Percentiles rank a stretch among this genome's conserved stretches.
Conservation (phyloP, 2,329 filamentous ascomycete genomes). For the Camillea tinctor region DNA sequence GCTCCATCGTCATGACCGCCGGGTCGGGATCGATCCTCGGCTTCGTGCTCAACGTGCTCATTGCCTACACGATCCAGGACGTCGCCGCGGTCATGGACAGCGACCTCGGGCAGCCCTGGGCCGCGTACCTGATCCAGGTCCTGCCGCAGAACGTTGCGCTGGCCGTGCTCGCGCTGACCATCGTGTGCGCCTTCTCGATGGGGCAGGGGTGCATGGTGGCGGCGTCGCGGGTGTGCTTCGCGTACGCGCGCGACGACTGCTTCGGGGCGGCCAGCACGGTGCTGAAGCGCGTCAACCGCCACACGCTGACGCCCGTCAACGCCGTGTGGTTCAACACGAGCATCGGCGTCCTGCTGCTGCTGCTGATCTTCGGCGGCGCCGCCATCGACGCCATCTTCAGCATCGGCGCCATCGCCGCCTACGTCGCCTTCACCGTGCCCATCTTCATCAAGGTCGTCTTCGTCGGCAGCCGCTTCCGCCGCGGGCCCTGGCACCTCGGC, state of each 20-base stretch:
- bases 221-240: slow-evolving; percentile 66
- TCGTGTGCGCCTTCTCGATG: slow-evolving; percentile 69
- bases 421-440: slow-evolving; percentile 59
- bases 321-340: slow-evolving; percentile 65
- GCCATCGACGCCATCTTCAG: slow-evolving; percentile 68
- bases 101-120: slow-evolving; percentile 66
- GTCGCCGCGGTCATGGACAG: slow-evolving; percentile 58
- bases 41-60: slow-evolving; percentile 72
- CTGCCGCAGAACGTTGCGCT: slow-evolving; percentile 59
- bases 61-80: slow-evolving; percentile 69
- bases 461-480: slow-evolving; percentile 62
- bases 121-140: slow-evolving; percentile 66
- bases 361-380: slow-evolving; percentile 63
- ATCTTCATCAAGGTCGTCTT: slow-evolving; percentile 59
- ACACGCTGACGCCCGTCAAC: slow-evolving; percentile 66
- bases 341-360: slow-evolving; percentile 58
- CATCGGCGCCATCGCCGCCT: slow-evolving; percentile 67
- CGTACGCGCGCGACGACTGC: slow-evolving; percentile 70
- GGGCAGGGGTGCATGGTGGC: slow-evolving; percentile 71
- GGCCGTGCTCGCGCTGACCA: slow-evolving; percentile 63
- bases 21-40: slow-evolving; percentile 65
- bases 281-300: slow-evolving; percentile 59
- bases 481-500: slow-evolving; percentile 68
- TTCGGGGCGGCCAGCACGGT: slow-evolving; percentile 56
- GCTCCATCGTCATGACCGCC: slow-evolving; percentile 70